These are phyloP conservation scores for Picea abies DNA, from an alignment of 83 land plant genomes.

Conservation along the genomic window DNA sequence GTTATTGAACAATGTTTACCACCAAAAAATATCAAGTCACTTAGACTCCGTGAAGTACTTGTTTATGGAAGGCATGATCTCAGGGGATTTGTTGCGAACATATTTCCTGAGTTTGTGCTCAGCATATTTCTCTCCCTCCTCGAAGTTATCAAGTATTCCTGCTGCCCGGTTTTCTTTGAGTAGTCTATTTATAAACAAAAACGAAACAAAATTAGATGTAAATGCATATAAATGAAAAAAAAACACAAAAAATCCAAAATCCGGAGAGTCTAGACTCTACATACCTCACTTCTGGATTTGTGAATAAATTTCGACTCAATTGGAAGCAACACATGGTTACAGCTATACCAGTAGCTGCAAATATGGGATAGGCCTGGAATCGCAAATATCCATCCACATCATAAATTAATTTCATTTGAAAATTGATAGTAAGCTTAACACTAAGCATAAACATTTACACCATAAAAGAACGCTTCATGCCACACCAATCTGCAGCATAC, in stretches of 20 bases:
- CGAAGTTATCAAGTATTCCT: constrained; percentile 58
- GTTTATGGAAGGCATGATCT: constrained; percentile 60
- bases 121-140: constrained; percentile 76
- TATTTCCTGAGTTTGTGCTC: constrained; percentile 63
- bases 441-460: no score
- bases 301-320: constrained; percentile 57
- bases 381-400: neutral
- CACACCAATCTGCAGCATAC: no score
- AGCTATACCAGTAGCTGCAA: constrained; percentile 78
- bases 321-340: constrained; percentile 61
- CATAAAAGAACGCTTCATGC: no score
- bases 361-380: constrained; percentile 73
- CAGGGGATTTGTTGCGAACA: constrained; percentile 60
- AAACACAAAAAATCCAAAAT: neutral
- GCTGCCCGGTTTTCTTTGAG: constrained; percentile 50
- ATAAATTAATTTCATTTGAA: neutral
- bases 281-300: constrained; percentile 90
- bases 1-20: neutral
- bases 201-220: no score
- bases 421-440: no score
- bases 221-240: neutral
- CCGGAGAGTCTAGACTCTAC: neutral
- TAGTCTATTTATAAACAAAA: constrained; percentile 31
- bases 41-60: constrained; percentile 47
- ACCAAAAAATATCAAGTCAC: constrained; percentile 25